These are phyloP conservation scores for Periglandula ipomoeae DNA, from an alignment of 2,329 filamentous ascomycete species.

Conservation along the genomic window DNA sequence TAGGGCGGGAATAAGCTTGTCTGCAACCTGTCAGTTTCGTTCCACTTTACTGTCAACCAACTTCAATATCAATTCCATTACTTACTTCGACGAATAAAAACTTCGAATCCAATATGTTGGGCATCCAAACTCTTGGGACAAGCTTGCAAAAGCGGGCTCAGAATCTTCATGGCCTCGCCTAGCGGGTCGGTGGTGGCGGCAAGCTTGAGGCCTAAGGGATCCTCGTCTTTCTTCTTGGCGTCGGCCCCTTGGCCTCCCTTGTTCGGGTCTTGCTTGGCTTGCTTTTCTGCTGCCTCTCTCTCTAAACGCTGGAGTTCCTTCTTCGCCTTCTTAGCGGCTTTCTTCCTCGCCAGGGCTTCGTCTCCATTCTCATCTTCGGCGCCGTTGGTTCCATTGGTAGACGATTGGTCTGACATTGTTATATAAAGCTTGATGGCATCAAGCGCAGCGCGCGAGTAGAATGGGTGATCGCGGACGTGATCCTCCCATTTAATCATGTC, in stretches of 20 bases:
- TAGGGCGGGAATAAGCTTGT: slow-evolving; percentile 79
- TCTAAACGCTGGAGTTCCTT: slow-evolving; percentile 59
- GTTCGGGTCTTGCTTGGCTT: slow-evolving; percentile 74
- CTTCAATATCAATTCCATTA: slow-evolving; percentile 8
- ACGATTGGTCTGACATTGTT: slow-evolving; percentile 65
- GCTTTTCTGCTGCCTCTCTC: slow-evolving; percentile 69
- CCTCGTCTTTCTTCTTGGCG: slow-evolving; percentile 79
- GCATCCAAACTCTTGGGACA: slow-evolving; percentile 72
- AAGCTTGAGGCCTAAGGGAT: slow-evolving; percentile 74
- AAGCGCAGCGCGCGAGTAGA: slow-evolving; percentile 77
- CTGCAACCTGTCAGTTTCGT: slow-evolving; percentile 32
- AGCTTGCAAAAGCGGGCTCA: slow-evolving; percentile 71
- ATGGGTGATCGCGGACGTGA: slow-evolving; percentile 80
- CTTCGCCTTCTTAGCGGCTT: slow-evolving; percentile 81
- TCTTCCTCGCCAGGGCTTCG: slow-evolving; percentile 65
- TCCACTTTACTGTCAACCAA: background rate
- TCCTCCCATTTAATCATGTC: slow-evolving; percentile 98
- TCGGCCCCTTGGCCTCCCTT: slow-evolving; percentile 59
- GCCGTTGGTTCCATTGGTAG: slow-evolving; percentile 54
- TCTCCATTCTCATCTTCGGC: slow-evolving; percentile 39
- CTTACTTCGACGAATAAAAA: slow-evolving; percentile 77
- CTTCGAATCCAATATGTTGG: slow-evolving; percentile 82
- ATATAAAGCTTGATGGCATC: slow-evolving; percentile 75
- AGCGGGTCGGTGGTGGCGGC: slow-evolving; percentile 75
- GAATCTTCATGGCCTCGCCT: slow-evolving; percentile 78